phyloP scores from a whole-genome alignment of 2,329 filamentous ascomycete genomes.

The Trichophyton mentagrophytes region DNA sequence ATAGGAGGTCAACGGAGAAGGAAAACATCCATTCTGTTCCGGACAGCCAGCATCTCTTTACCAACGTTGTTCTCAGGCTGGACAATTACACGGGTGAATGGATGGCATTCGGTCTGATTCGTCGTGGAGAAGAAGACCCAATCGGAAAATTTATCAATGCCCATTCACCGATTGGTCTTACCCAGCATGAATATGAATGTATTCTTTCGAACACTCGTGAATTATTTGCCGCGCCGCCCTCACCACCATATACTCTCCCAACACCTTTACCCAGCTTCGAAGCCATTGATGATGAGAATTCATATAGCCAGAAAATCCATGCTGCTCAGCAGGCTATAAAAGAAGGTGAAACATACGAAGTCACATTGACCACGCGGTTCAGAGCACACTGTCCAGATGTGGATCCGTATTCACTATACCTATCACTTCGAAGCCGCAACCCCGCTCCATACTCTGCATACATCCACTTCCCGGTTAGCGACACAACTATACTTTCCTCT shows the following conservation, averaged over 20 bases:
- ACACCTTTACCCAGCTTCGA: slow-evolving; percentile 9
- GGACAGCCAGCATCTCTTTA: slow-evolving; percentile 11
- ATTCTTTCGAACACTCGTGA: slow-evolving; percentile 2
- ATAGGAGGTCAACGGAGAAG: neutral
- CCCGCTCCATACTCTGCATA: slow-evolving; percentile 79
- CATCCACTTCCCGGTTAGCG: slow-evolving; percentile 54
- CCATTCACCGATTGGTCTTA: slow-evolving; percentile 12
- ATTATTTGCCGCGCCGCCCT: slow-evolving; percentile 5
- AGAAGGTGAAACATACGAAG: slow-evolving; percentile 71
- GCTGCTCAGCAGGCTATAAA: slow-evolving; percentile 59
- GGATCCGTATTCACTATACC: slow-evolving; percentile 43
- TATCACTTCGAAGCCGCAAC: slow-evolving; percentile 54
- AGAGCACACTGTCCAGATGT: slow-evolving; percentile 38
- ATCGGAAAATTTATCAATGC: slow-evolving; percentile 36
- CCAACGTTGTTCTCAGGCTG: slow-evolving; percentile 9
- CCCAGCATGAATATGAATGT: slow-evolving; percentile 7
- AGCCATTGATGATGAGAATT: slow-evolving; percentile 21
- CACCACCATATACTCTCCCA: slow-evolving; percentile 1
- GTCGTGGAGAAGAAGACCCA: slow-evolving; percentile 23
- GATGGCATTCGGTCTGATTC: slow-evolving; percentile 11
- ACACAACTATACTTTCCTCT: slow-evolving; percentile 54
- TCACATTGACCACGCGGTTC: slow-evolving; percentile 69
- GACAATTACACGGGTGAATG: slow-evolving; percentile 13
- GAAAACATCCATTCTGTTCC: slow-evolving; percentile 1
- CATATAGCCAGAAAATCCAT: slow-evolving; percentile 55